phyloP scores from a whole-genome alignment of 2,329 filamentous ascomycete species.

The Fusarium brevicatenulatum region DNA sequence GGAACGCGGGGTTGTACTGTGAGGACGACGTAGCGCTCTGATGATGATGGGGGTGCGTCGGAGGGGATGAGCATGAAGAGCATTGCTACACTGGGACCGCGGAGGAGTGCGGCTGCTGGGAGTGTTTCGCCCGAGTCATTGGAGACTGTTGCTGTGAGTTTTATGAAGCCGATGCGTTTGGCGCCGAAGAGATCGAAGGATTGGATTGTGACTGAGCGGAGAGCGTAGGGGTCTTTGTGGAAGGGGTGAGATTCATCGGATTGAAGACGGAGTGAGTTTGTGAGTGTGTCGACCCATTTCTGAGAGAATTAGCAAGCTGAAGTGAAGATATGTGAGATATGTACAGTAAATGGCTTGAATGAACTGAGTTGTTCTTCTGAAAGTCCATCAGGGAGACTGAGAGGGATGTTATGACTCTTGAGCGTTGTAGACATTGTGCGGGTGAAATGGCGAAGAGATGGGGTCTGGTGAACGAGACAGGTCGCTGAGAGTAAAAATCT shows the following conservation, averaged over 20 bases:
- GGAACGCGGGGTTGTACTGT: constrained; percentile 69
- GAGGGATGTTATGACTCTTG: constrained; percentile 48
- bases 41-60: constrained; percentile 51
- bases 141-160: constrained; percentile 60
- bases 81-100: constrained; percentile 70
- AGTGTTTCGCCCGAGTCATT: constrained; percentile 61
- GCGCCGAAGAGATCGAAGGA: constrained; percentile 63
- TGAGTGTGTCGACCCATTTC: constrained; percentile 62
- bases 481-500: not conserved
- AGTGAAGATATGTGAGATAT: not conserved
- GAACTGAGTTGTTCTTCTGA: constrained; percentile 55
- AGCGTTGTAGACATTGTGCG: constrained; percentile 41
- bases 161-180: constrained; percentile 65
- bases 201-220: constrained; percentile 63
- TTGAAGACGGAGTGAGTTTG: constrained; percentile 59
- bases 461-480: not conserved
- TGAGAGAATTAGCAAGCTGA: constrained; percentile 34
- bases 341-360: constrained; percentile 58
- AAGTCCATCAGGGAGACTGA: constrained; percentile 58
- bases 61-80: constrained; percentile 66
- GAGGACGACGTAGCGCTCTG: constrained; percentile 66
- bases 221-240: constrained; percentile 62
- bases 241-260: constrained; percentile 59
- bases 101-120: constrained; percentile 65
- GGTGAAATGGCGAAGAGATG: not conserved